A percentile compares a stretch with the other conserved stretches of the same genome.
Conservation (phyloP, 2,329 filamentous ascomycete genomes). For the Aspergillus ochraceus region DNA sequence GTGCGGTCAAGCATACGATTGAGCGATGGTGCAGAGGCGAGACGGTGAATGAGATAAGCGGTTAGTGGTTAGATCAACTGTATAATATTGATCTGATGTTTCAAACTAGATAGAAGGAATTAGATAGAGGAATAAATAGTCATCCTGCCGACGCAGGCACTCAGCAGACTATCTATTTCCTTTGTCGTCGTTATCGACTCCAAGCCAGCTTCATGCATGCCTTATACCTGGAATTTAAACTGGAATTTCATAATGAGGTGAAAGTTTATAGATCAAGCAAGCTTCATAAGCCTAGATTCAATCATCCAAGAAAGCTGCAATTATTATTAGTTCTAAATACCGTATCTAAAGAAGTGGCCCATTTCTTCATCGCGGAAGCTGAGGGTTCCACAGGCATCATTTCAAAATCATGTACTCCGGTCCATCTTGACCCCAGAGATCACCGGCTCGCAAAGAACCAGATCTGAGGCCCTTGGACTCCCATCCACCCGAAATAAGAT, state of each 20-base stretch:
- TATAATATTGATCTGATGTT: neutral
- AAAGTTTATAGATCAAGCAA: too few species aligned
- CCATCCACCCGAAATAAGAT: constrained; percentile 3
- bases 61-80: neutral
- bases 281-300: neutral
- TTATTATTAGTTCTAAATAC: constrained; percentile 26
- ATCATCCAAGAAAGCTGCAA: constrained; percentile 1
- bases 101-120: neutral
- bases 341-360: constrained; percentile 17
- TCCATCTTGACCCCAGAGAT: neutral
- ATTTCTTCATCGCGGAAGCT: constrained; percentile 15
- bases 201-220: too few species aligned
- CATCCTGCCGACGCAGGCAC: too few species aligned
- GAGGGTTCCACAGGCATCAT: constrained; percentile 19
- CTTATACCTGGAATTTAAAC: too few species aligned
- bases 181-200: too few species aligned
- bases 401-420: constrained; percentile 21
- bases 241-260: too few species aligned
- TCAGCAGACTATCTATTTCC: too few species aligned
- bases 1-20: neutral
- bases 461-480: neutral
- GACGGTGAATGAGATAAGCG: neutral
- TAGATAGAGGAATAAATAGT: neutral
- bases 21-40: neutral
- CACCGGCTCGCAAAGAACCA: neutral